Base-by-base conservation (phyloP, 495 filamentous ascomycete genomes). In the Cercophora samala region DNA sequence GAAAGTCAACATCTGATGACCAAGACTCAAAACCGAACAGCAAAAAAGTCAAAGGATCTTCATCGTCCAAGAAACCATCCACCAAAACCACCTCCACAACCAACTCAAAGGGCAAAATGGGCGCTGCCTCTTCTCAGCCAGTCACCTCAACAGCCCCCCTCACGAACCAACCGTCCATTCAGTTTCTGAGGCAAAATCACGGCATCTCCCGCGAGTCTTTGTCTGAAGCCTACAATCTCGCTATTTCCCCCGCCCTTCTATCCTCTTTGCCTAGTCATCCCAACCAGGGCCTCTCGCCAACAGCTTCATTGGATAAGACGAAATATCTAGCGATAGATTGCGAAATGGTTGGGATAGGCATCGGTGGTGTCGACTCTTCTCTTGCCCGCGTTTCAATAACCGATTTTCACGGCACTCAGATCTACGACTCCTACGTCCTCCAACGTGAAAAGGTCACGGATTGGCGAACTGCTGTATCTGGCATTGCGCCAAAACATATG, bases 321-420 rank as follows among this genome's bases (percentile, higher is more conserved):
- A 62, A 62, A 83, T 98, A 95, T 73, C 76, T 99, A 56, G 90
- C 92, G 42, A 85, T 99, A 56, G 96, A 99, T 80, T 98, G 95
- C 78, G 95, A 99, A 80, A 99, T 99, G 95, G 94, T 99, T 19
- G 95, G 95, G 52, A 87, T 93, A 13, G 92, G 92, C 2, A 87
- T 89, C 1, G 84, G 83, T 3, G 87, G 89, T 53, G 86, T 91
- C 72, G 77, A 80, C 13, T 89, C 88, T 13, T 86, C 85, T 3
- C 85, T 98, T 32, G 95, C 96, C 3, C 85, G 95, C 15, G 89
- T 93, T 63, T 93, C 90, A 72, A 81, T 96, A 23, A 93, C 97
- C 71, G 96, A 97, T 73, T 99, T 91, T 81, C 91, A 97, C 77
- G 92, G 92, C 23, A 84, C 89, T 52, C 90, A 96, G 70, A 74